These are phyloP conservation scores for Fusarium sp. DNA, from an alignment of 2,329 filamentous ascomycete species.

Conservation along the genomic window DNA sequence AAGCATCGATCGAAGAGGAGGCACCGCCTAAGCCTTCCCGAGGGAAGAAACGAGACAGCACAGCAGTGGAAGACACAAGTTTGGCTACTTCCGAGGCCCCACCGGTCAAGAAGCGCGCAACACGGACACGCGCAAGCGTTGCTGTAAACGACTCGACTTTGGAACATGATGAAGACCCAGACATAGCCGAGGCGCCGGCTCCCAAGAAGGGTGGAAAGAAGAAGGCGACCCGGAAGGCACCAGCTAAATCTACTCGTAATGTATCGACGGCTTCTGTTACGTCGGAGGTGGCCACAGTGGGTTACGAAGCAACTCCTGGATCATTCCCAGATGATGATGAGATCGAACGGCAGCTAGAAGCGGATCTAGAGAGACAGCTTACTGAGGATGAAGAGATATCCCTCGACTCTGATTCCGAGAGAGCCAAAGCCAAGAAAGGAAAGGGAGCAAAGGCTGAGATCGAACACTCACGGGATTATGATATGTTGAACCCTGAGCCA, in stretches of 20 bases:
- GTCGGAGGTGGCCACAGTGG: constrained; percentile 67
- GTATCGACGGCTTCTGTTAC: constrained; percentile 66
- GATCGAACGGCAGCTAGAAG: constrained; percentile 75
- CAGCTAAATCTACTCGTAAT: constrained; percentile 54
- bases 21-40: constrained; percentile 57
- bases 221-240: constrained; percentile 62
- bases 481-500: constrained; percentile 68
- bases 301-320: constrained; percentile 57
- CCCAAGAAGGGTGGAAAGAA: constrained; percentile 50
- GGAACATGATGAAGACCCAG: constrained; percentile 58
- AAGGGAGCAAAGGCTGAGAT: constrained; percentile 49
- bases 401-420: constrained; percentile 63
- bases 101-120: constrained; percentile 72
- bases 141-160: constrained; percentile 57
- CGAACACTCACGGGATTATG: constrained; percentile 58
- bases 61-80: constrained; percentile 67
- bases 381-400: constrained; percentile 68
- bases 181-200: constrained; percentile 57
- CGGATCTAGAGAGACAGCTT: constrained; percentile 71
- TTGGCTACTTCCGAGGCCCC: constrained; percentile 62
- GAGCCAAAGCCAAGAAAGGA: constrained; percentile 52
- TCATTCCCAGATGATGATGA: constrained; percentile 73
- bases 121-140: constrained; percentile 65
- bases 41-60: constrained; percentile 76
- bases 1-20: constrained; percentile 44